These are phyloP conservation scores for Verticillium klebahnii DNA, from an alignment of 2,329 filamentous ascomycete genomes.

Conservation along the genomic window DNA sequence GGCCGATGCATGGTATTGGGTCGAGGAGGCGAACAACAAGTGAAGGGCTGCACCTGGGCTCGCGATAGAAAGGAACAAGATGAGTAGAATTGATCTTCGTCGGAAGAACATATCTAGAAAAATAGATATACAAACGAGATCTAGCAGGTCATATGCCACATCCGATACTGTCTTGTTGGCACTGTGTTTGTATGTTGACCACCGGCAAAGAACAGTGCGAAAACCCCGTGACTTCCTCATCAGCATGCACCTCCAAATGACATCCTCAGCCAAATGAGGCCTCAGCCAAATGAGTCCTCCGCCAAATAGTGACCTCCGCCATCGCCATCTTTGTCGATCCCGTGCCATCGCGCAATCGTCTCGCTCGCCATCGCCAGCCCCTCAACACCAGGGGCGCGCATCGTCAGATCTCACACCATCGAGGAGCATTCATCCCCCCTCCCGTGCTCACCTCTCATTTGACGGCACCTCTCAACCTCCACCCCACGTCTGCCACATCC, in stretches of 20 bases:
- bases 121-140: too few species aligned
- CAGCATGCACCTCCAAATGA: not conserved
- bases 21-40: too few species aligned
- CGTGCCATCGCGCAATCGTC: not conserved
- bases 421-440: not conserved
- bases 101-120: too few species aligned
- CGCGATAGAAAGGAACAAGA: too few species aligned
- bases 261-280: not conserved
- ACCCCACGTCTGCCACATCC: not conserved
- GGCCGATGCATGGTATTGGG: not conserved
- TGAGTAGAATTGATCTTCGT: too few species aligned
- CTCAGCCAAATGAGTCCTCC: not conserved
- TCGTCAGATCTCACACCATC: not conserved
- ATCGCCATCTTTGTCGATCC: not conserved
- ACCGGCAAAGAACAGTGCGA: not conserved
- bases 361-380: not conserved
- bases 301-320: not conserved
- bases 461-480: not conserved
- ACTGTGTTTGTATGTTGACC: too few species aligned
- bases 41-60: too few species aligned
- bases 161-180: too few species aligned
- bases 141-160: too few species aligned
- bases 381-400: not conserved
- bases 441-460: not conserved
- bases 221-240: not conserved